These are phyloP conservation scores for Podospora conica DNA, from an alignment of 495 filamentous ascomycete genomes.

Conservation along the genomic window DNA sequence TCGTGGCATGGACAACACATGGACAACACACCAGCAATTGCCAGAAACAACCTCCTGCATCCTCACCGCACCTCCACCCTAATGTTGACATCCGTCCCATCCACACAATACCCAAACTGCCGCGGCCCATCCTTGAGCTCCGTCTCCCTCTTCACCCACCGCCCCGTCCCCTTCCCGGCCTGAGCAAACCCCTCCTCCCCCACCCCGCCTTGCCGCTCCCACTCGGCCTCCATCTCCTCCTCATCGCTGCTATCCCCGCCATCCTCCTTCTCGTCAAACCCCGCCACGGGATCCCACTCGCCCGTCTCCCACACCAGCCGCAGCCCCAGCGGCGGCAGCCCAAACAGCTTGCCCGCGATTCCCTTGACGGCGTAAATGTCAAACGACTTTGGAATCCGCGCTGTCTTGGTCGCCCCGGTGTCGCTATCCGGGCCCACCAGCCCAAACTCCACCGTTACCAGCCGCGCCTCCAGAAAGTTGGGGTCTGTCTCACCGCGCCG, in stretches of 20 bases:
- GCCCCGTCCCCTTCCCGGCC: conserved; percentile 29
- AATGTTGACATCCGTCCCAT: conserved; percentile 60
- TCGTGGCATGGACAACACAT: not conserved
- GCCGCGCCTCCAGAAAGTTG: conserved; percentile 63
- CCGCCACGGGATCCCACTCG: conserved; percentile 71
- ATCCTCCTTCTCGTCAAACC: conserved; percentile 54
- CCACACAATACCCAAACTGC: conserved; percentile 75
- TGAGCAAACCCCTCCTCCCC: conserved; percentile 4
- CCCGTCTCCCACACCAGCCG: conserved; percentile 74
- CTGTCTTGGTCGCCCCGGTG: conserved; percentile 12
- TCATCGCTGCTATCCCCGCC: conserved; percentile 51
- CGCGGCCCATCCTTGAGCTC: conserved; percentile 77
- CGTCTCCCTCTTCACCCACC: conserved; percentile 67
- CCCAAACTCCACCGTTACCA: conserved; percentile 59
- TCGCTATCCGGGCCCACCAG: conserved; percentile 18
- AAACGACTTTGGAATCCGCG: conserved; percentile 61
- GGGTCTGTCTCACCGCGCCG: conserved; percentile 51
- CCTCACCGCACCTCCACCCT: conserved; percentile 51
- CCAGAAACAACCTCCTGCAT: not conserved
- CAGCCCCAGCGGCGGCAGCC: conserved; percentile 54
- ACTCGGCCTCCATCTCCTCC: conserved; percentile 20
- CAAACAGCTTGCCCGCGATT: conserved; percentile 65
- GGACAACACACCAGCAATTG: not conserved
- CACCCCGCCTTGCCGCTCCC: conserved; percentile 8
- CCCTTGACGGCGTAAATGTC: conserved; percentile 78